These are phyloP conservation scores for Ceratocystis alfenasii DNA, from an alignment of 2,329 filamentous ascomycete genomes.

Conservation along the genomic window DNA sequence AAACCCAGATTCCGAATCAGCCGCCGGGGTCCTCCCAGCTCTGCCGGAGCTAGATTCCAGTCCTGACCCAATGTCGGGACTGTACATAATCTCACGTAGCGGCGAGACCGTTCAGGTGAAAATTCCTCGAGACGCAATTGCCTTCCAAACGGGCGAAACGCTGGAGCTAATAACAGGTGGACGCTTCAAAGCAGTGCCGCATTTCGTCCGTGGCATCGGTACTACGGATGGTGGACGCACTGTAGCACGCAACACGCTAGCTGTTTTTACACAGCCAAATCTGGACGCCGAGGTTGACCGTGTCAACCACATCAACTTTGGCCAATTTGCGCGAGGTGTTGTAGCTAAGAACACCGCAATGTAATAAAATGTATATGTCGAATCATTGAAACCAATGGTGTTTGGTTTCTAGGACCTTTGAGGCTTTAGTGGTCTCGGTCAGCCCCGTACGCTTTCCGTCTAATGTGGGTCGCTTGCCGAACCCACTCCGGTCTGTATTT, in stretches of 20 bases:
- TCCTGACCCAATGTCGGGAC: conserved; percentile 70
- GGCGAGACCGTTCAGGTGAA: conserved; percentile 79
- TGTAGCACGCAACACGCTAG: conserved; percentile 75
- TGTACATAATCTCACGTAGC: conserved; percentile 86
- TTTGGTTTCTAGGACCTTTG: not conserved
- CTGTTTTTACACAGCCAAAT: conserved; percentile 95
- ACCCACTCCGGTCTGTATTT: conserved; percentile 17
- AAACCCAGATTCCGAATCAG: conserved; percentile 23
- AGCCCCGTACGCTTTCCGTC: not conserved
- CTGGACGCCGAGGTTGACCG: conserved; percentile 66
- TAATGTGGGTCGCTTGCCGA: conserved; percentile 1
- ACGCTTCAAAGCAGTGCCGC: conserved; percentile 84
- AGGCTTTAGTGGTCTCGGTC: too few species aligned
- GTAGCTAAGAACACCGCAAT: conserved; percentile 48
- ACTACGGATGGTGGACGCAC: conserved; percentile 39
- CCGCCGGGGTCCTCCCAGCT: conserved; percentile 32
- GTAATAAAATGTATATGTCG: conserved; percentile 16
- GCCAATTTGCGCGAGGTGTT: conserved; percentile 56
- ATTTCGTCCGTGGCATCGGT: conserved; percentile 75
- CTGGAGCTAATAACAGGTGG: conserved; percentile 85
- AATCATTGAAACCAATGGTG: not conserved
- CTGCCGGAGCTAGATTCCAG: conserved; percentile 61
- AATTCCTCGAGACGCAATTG: conserved; percentile 82
- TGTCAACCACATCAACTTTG: conserved; percentile 56
- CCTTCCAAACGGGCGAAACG: conserved; percentile 91